Percentiles rank a stretch among this genome's conserved stretches.
These are phyloP conservation scores for Thermothelomyces thermophilus DNA, from an alignment of 2,329 filamentous ascomycete species.

Conservation along the genomic window DNA sequence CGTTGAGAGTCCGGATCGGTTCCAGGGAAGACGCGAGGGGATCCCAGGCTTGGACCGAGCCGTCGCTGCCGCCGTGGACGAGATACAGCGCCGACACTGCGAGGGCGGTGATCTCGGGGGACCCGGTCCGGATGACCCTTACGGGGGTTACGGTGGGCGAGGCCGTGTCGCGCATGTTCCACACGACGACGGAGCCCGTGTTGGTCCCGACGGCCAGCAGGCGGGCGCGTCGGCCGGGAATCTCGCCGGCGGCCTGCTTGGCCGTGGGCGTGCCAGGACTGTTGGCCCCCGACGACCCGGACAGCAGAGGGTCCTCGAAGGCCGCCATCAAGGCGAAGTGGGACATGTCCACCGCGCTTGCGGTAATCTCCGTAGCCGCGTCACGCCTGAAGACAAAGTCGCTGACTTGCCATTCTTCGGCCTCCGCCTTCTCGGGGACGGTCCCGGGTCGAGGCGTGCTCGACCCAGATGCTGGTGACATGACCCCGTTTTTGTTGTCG, in stretches of 20 bases:
- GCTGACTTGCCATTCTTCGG: constrained; percentile 62
- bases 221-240: constrained; percentile 79
- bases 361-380: constrained; percentile 56
- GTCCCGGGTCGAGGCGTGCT: constrained; percentile 4
- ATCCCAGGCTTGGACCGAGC: constrained; percentile 94
- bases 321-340: constrained; percentile 62
- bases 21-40: constrained; percentile 73
- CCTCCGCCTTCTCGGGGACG: constrained; percentile 23
- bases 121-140: constrained; percentile 83
- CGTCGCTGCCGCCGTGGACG: constrained; percentile 89
- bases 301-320: constrained; percentile 70
- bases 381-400: constrained; percentile 55
- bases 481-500: background rate
- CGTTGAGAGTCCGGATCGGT: constrained; percentile 80
- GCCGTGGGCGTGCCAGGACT: constrained; percentile 41
- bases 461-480: background rate
- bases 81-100: constrained; percentile 81
- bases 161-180: constrained; percentile 68
- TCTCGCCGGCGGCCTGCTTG: constrained; percentile 44
- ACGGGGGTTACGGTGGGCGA: constrained; percentile 60
- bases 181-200: constrained; percentile 69
- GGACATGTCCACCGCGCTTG: constrained; percentile 68
- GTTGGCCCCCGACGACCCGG: constrained; percentile 46
- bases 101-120: constrained; percentile 75
- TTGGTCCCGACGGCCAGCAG: constrained; percentile 77